Conservation (phyloP, 1,139 yeast species). For the Williopsis jadinii region DNA sequence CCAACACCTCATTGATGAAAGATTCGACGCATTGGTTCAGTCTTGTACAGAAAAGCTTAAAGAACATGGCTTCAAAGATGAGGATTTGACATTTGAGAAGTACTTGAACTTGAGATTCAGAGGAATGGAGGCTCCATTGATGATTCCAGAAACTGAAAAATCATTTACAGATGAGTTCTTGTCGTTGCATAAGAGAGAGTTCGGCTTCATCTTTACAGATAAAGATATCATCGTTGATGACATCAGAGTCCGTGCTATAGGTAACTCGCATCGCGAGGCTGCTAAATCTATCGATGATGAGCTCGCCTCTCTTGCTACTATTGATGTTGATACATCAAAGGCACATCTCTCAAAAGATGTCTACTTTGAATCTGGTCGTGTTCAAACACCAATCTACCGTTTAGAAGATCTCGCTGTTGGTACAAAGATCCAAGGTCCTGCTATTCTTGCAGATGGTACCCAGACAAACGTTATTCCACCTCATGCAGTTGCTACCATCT, state of each 20-base stretch:
- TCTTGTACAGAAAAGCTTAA: constrained; percentile 27
- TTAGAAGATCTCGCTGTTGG: constrained; percentile 50
- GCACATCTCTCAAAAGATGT: constrained; percentile 29
- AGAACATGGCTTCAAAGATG: constrained; percentile 39
- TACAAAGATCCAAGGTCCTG: constrained; percentile 59
- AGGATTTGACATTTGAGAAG: constrained; percentile 42
- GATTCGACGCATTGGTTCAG: constrained; percentile 26
- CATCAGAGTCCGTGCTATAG: constrained; percentile 65
- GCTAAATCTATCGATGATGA: constrained; percentile 34
- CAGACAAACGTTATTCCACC: constrained; percentile 85
- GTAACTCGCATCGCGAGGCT: constrained; percentile 31
- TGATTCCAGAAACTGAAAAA: constrained; percentile 41
- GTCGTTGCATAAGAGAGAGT: constrained; percentile 53
- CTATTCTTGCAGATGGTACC: constrained; percentile 76
- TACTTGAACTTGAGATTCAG: constrained; percentile 73
- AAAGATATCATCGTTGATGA: constrained; percentile 73
- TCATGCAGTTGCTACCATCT: constrained; percentile 52
- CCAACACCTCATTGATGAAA: constrained; percentile 19
- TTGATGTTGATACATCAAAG: constrained; percentile 19
- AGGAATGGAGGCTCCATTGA: constrained; percentile 82
- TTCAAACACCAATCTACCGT: constrained; percentile 43
- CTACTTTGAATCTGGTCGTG: constrained; percentile 45
- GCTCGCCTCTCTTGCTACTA: constrained; percentile 14
- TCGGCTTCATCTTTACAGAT: constrained; percentile 56
- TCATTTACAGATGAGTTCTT: constrained; percentile 34